Conservation (phyloP, 768 basidiomycete genomes). For the Rhodocollybia butyracea region DNA sequence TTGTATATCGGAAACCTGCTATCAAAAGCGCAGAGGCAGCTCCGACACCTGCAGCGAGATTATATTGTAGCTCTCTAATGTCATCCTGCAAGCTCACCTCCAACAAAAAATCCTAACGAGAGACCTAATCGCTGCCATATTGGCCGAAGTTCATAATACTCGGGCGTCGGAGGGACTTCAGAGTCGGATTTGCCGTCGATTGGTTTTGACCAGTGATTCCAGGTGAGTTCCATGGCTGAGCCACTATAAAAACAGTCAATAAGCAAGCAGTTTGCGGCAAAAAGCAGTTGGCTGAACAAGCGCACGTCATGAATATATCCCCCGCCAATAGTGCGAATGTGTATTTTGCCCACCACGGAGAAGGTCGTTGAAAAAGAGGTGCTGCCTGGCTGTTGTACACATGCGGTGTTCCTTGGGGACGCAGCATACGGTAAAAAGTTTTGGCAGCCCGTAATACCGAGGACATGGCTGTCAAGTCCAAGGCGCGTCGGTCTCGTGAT, state of each 20-base stretch:
- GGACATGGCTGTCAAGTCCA: neutral
- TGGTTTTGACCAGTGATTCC: conserved; percentile 7
- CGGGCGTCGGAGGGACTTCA: neutral
- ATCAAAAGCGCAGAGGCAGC: conserved; percentile 26
- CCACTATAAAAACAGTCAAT: neutral
- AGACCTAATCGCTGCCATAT: conserved; percentile 30
- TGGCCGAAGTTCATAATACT: conserved; percentile 26
- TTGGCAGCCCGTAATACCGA: neutral
- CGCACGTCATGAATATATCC: conserved; percentile 8
- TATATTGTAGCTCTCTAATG: too few species aligned
- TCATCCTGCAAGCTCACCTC: too few species aligned
- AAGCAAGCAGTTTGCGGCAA: neutral
- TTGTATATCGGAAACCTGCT: conserved; percentile 28
- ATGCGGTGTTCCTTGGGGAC: conserved; percentile 5
- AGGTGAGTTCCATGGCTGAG: conserved; percentile 7
- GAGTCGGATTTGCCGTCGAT: conserved; percentile 1
- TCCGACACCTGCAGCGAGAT: too few species aligned
- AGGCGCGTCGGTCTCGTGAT: neutral
- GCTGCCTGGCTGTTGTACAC: neutral
- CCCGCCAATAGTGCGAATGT: conserved; percentile 1
- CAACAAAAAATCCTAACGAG: conserved; percentile 24
- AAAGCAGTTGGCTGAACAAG: neutral
- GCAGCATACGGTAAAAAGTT: neutral
- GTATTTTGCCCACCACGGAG: conserved; percentile 9
- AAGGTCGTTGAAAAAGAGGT: conserved; percentile 1